Conservation (phyloP, 305 asterid genomes). For the Solanum hybrid region DNA sequence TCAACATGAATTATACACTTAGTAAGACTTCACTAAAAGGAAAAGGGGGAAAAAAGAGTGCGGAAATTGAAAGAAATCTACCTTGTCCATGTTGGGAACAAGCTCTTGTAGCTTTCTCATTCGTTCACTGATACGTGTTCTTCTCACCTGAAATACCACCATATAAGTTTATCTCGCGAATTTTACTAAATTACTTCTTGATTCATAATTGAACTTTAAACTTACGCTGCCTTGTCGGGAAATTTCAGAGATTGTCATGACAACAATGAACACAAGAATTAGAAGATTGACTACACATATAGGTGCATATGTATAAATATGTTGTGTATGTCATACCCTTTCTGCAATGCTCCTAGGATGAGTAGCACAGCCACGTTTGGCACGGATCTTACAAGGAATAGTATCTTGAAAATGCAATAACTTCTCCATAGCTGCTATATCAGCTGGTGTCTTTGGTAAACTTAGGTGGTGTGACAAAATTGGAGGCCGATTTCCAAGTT, state of each 20-base stretch:
- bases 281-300: not conserved
- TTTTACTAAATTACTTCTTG: not conserved
- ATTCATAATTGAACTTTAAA: not conserved
- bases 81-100: constrained; percentile 96
- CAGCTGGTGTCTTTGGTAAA: constrained; percentile 51
- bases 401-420: constrained; percentile 51
- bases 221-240: not conserved
- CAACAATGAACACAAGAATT: not conserved
- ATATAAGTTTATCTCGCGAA: not conserved
- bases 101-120: constrained; percentile 88
- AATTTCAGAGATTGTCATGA: not conserved
- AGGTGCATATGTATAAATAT: not conserved
- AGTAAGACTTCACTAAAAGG: not conserved
- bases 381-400: constrained; percentile 72
- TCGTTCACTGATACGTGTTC: constrained; percentile 83
- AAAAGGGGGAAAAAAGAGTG: not conserved
- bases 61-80: constrained; percentile 3
- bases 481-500: constrained; percentile 28
- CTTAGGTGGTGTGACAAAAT: constrained; percentile 55
- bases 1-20: constrained; percentile 6
- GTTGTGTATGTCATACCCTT: constrained; percentile 39
- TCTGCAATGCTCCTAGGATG: constrained; percentile 96
- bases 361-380: constrained; percentile 93
- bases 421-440: constrained; percentile 53
- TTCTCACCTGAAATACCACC: constrained; percentile 47